Conservation (phyloP, 805 yeast genomes). For the Wickerhamomyces hampshirensis region DNA sequence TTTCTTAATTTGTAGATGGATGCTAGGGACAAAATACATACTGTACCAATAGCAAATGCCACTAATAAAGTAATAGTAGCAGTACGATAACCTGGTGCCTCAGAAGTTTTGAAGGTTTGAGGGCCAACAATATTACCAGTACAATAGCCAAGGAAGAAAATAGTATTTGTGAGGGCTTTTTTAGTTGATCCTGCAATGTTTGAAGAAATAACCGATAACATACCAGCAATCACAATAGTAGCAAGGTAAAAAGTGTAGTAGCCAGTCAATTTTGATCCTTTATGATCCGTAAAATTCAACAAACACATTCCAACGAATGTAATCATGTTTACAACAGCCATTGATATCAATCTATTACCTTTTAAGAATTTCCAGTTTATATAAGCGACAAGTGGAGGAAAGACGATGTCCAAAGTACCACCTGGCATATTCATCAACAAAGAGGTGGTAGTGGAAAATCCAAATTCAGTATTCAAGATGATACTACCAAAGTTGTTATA, state of each 20-base stretch:
- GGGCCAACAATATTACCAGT: constrained; percentile 72
- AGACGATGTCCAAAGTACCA: constrained; percentile 28
- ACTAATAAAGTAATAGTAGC: constrained; percentile 36
- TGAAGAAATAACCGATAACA: constrained; percentile 31
- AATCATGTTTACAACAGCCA: constrained; percentile 5
- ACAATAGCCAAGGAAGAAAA: constrained; percentile 59
- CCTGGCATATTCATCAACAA: constrained; percentile 30
- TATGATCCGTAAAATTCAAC: constrained; percentile 7
- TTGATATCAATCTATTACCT: constrained; percentile 5
- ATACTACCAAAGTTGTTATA: constrained; percentile 17
- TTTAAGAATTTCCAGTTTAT: constrained; percentile 5
- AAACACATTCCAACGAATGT: constrained; percentile 10
- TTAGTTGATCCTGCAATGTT: constrained; percentile 72
- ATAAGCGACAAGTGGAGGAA: constrained; percentile 9
- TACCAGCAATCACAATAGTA: constrained; percentile 31
- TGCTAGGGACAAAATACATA: constrained; percentile 31
- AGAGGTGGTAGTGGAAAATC: constrained; percentile 10
- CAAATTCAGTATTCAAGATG: constrained; percentile 12
- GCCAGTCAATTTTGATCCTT: constrained; percentile 22
- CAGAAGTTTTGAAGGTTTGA: constrained; percentile 52
- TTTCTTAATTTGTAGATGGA: constrained; percentile 34
- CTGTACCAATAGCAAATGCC: constrained; percentile 11
- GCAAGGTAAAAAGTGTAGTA: constrained; percentile 28
- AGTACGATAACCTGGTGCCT: constrained; percentile 54
- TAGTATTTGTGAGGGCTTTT: constrained; percentile 52